Conservation (phyloP, 495 filamentous ascomycete genomes). For the Aspergillus nanangensis region DNA sequence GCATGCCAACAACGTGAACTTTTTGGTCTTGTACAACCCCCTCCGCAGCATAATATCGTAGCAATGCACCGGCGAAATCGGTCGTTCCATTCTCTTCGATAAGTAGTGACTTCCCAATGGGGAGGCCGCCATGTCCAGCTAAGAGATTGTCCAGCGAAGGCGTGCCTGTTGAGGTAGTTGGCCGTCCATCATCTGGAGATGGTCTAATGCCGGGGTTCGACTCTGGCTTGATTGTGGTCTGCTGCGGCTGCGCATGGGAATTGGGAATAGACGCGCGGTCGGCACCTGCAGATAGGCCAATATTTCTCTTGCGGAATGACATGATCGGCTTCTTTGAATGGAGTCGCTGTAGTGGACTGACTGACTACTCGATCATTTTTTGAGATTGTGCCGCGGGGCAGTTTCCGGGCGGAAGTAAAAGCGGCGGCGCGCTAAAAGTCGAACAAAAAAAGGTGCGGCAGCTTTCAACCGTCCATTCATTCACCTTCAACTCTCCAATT, state of each 20-base stretch:
- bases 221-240: conserved; percentile 27
- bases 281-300: conserved; percentile 54
- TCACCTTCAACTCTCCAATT: conserved; percentile 1
- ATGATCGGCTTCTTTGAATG: conserved; percentile 35
- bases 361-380: conserved; percentile 5
- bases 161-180: conserved; percentile 87
- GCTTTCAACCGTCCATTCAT: no score
- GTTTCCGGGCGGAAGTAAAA: conserved; percentile 17
- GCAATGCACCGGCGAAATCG: conserved; percentile 80
- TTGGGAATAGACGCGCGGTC: conserved; percentile 26
- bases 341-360: background rate
- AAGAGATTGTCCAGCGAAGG: conserved; percentile 79
- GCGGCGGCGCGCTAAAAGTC: conserved; percentile 23
- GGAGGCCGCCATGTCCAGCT: conserved; percentile 83
- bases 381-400: conserved; percentile 23
- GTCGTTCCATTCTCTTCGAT: conserved; percentile 94
- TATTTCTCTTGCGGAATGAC: conserved; percentile 89
- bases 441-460: conserved; percentile 56
- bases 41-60: conserved; percentile 90
- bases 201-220: conserved; percentile 69
- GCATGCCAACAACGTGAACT: conserved; percentile 77
- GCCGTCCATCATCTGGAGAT: conserved; percentile 82
- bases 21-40: conserved; percentile 88
- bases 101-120: conserved; percentile 74
- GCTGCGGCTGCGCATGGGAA: conserved; percentile 24